phyloP scores from a whole-genome alignment of 208 protist genomes.

The Vickermania ingenoplastis region DNA sequence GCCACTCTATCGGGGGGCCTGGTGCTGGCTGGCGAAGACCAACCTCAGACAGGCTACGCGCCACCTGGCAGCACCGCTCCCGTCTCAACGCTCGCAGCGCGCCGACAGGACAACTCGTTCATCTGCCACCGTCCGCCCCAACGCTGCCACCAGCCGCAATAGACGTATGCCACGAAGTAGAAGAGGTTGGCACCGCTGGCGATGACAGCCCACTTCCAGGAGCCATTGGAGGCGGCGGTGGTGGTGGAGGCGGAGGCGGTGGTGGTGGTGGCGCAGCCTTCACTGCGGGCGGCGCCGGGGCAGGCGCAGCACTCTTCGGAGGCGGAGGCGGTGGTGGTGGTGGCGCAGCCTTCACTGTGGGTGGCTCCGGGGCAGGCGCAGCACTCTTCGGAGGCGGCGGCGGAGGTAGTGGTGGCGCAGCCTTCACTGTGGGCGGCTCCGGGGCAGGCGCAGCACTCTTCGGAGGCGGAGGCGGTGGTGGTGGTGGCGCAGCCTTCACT shows the following conservation, averaged over 20 bases:
- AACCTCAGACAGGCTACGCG: too few species aligned
- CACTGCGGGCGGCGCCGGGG: neutral
- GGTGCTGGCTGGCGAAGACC: too few species aligned
- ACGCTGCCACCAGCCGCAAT: too few species aligned
- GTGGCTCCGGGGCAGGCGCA: neutral
- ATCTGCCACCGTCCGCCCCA: too few species aligned
- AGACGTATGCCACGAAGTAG: too few species aligned
- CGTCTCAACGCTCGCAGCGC: too few species aligned
- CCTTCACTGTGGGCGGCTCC: slow-evolving; percentile 3
- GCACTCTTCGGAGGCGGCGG: neutral
- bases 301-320: neutral
- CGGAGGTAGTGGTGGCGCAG: neutral
- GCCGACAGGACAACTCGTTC: too few species aligned
- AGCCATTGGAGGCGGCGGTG: neutral
- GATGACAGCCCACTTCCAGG: too few species aligned
- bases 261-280: neutral
- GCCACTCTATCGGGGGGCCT: too few species aligned
- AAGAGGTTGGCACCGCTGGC: too few species aligned
- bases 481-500: neutral
- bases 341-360: slow-evolving; percentile 1
- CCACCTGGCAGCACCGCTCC: too few species aligned
- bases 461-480: slow-evolving; percentile 10
- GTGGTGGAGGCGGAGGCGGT: slow-evolving; percentile 3
- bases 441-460: slow-evolving; percentile 7
- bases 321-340: neutral